These are phyloP conservation scores for Naganishia sp. DNA, from an alignment of 1,284 basidiomycete species.

Conservation along the genomic window DNA sequence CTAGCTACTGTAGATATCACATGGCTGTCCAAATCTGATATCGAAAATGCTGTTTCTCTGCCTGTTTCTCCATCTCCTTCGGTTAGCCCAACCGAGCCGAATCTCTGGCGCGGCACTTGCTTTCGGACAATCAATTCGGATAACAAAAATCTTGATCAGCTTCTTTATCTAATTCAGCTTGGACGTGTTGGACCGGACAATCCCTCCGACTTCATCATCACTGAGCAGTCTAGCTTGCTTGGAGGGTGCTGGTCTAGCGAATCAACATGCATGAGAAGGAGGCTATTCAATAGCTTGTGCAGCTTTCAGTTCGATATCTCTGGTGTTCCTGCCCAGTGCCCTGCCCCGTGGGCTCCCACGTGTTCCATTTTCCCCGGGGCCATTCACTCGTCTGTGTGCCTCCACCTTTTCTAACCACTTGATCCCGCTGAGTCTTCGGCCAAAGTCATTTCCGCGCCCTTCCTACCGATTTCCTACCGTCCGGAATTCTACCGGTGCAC, in stretches of 20 bases:
- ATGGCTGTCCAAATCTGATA: too few relatives aligned
- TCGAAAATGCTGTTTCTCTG: too few relatives aligned
- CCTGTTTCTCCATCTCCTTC: background rate
- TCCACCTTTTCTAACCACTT: background rate
- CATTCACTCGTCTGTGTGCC: background rate
- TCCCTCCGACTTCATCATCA: too few relatives aligned
- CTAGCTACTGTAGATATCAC: too few relatives aligned
- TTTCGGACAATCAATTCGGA: background rate
- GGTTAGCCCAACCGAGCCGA: background rate
- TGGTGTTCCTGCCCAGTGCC: background rate
- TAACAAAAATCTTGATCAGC: background rate
- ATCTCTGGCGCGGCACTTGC: background rate
- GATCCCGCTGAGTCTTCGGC: background rate
- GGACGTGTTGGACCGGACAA: too few relatives aligned
- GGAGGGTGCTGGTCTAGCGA: too few relatives aligned
- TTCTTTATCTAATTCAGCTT: too few relatives aligned
- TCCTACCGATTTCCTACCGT: background rate
- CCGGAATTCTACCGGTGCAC: conserved; percentile 6
- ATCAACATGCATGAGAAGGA: too few relatives aligned
- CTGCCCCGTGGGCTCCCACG: background rate
- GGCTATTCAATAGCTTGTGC: background rate
- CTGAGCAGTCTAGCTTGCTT: too few relatives aligned
- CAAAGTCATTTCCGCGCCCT: background rate
- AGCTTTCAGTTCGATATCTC: background rate
- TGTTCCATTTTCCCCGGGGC: too few relatives aligned